Evolutionary conservation across 2,329 filamentous ascomycete genomes (phyloP), one percentile per base, ranked within the genome.

Genomic region (Monosporascus ibericus): DNA sequence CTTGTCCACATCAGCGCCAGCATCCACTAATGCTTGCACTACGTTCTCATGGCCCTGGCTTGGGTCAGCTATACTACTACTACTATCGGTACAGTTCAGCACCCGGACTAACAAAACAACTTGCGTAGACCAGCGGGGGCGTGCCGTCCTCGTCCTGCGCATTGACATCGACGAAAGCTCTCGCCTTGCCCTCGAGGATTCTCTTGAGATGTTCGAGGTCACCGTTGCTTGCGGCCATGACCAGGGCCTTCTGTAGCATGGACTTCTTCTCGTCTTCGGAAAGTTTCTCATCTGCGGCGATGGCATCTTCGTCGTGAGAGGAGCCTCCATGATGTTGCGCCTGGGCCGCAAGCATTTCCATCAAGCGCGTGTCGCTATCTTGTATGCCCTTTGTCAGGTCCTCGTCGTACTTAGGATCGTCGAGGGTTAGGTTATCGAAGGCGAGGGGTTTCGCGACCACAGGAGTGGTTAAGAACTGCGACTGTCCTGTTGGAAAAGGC

Each of bases 201-300:
- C 84, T 86, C 59, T 81, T 79, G 47, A 99, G 86, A 55, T 91
- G 85, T 47, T 87, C 84, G 40, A 90, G 83, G 71, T 97, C 94
- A 48, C 94, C 94, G 69, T 99, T 99, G 69, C 92, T 96, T 2
- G 94, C 91, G 14, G 94, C 92, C 85, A 96, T 95, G 65, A 92
- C 92, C 59, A 99, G 77, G 15, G 88, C 85, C 65, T 90, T 92
- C 68, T 99, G 94, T 40, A 99, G 71, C 38, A 88, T 82, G 46
- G 87, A 80, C 60, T 78, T 84, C 77, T 96, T 97, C 68, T 96
- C 87, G 1, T 79, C 77, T 22, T 82, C 79, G 1, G 89, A 81
- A 51, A 95, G 72, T 62, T 85, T 88, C 50, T 87, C 81, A 67
- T 94, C 87, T 4, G 80, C 75, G 17, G 88, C 82, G 50, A 97